Base-by-base conservation (phyloP, 306 rosid species). In the Calophaca sinica region DNA sequence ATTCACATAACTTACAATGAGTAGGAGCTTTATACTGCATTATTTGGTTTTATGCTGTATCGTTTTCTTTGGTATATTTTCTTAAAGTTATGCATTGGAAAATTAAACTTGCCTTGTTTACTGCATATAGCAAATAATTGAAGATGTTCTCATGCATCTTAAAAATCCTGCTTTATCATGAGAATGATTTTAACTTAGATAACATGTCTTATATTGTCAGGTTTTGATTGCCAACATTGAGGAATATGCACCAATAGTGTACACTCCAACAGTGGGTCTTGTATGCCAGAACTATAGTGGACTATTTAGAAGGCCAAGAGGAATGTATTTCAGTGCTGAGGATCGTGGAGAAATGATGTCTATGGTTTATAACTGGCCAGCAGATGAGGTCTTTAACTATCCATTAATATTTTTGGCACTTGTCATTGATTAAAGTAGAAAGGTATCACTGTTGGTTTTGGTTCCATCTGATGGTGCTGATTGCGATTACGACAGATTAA, bases 281-380 rank as follows among this genome's bases (percentile, higher is more conserved):
- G 98, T 96, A 69, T 96, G 99, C 73, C 99, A 96, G 81, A 92
- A 96, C 83, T 96, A 90, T 77, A 85, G 99, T 77, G 98, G 99
- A 62, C 76, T 96, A 60, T 96, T 96, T 81, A 89, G 99, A 86
- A 92, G 99, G 82, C 99, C 99, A 26, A 87, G 99, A 81, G 99
- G 98, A 83, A 96, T 96, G 98, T 96, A 92, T 82, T 96, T 96
- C 83, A 96, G 99, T 84, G 97, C 97, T 0, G 86, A 80, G 79
- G 99, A 96, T 81, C 90, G 96, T 70, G 99, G 99, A 76, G 99
- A 96, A 90, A 96, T 96, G 99, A 96, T 96, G 99, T 96, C 99
- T 33, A 96, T 96, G 99, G 94, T 96, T 79, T 96, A 96, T 83
- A 96, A 96, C 73, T 96, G 99, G 99, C 99, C 99, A 66, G 96